phyloP scores from a whole-genome alignment of 345 rosid species.

The Citrus inodora region DNA sequence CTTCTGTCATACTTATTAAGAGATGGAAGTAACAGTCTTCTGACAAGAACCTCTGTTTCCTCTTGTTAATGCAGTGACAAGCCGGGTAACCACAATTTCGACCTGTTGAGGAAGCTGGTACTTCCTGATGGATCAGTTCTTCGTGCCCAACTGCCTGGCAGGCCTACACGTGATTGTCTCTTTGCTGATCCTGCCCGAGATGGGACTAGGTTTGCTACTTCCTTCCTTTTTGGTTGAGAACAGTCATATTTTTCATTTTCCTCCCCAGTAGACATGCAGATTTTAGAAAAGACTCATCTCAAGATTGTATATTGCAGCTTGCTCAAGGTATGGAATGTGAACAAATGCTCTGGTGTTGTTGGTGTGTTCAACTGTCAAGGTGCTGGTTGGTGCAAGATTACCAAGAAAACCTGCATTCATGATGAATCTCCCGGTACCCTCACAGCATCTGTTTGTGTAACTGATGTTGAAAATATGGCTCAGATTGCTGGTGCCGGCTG shows the following conservation, averaged over 20 bases:
- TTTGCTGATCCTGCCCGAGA: slow-evolving; percentile 92
- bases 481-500: slow-evolving; percentile 74
- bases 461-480: slow-evolving; percentile 69
- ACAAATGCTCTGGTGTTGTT: slow-evolving; percentile 75
- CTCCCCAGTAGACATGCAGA: no score
- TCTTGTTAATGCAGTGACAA: slow-evolving; percentile 53
- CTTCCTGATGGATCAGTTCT: slow-evolving; percentile 94
- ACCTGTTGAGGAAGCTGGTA: slow-evolving; percentile 78
- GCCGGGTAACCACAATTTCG: slow-evolving; percentile 93
- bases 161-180: slow-evolving; percentile 89
- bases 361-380: slow-evolving; percentile 99
- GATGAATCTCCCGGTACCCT: slow-evolving; percentile 85
- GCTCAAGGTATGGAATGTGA: slow-evolving; percentile 92
- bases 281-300: neutral
- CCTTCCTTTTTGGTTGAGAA: neutral
- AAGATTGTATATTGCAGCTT: slow-evolving; percentile 41
- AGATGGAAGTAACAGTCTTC: slow-evolving; percentile 3
- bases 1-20: neutral
- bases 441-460: slow-evolving; percentile 52
- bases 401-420: slow-evolving; percentile 81
- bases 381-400: slow-evolving; percentile 91
- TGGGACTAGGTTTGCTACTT: slow-evolving; percentile 50
- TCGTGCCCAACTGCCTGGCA: slow-evolving; percentile 81
- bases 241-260: neutral
- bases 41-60: neutral